Conservation (phyloP, 495 filamentous ascomycete genomes). For the Penicillium waksmanii region DNA sequence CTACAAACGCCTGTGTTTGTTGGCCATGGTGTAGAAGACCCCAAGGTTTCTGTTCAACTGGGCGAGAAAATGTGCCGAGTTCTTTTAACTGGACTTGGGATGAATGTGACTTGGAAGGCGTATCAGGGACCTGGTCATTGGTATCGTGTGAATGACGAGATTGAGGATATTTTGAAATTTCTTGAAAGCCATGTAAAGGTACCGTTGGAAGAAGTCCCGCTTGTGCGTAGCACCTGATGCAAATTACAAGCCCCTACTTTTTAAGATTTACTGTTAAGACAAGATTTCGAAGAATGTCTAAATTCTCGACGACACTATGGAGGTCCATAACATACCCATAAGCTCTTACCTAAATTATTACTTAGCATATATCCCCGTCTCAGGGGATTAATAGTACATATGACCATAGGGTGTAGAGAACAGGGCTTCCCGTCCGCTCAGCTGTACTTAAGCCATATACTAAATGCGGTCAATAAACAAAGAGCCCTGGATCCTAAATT, state of each 20-base stretch:
- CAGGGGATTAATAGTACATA: conserved; percentile 23
- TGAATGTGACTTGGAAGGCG: conserved; percentile 51
- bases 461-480: no score
- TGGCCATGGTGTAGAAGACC: conserved; percentile 56
- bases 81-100: conserved; percentile 40
- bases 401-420: conserved; percentile 37
- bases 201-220: background rate
- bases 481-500: no score
- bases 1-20: conserved; percentile 51
- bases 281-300: no score
- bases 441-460: conserved; percentile 10
- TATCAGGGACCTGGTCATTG: conserved; percentile 61
- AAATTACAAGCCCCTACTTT: no score
- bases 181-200: conserved; percentile 21
- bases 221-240: no score
- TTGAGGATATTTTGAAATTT: conserved; percentile 56
- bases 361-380: no score
- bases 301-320: no score
- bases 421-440: conserved; percentile 37
- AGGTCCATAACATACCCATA: no score
- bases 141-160: conserved; percentile 52
- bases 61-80: conserved; percentile 46
- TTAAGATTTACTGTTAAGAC: no score
- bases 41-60: conserved; percentile 48
- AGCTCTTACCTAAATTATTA: no score